These are phyloP conservation scores for Stylosanthes scabra DNA, from an alignment of 331 rosid species.

Conservation along the genomic window DNA sequence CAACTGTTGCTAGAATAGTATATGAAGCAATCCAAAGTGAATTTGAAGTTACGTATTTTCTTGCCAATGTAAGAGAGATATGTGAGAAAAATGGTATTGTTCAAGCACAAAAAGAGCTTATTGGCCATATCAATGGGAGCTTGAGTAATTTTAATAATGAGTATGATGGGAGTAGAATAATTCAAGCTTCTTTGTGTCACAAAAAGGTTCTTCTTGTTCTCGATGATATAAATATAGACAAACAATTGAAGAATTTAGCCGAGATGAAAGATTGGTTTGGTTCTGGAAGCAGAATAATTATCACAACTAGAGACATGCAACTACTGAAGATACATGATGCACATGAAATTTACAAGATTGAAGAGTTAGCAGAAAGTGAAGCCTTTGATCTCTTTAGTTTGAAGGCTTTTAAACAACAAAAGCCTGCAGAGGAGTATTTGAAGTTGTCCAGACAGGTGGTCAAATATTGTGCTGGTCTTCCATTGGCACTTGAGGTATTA, in stretches of 20 bases:
- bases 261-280: neutral
- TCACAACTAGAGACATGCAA: too few relatives aligned
- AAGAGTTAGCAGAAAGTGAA: neutral
- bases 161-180: neutral
- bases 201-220: slow-evolving; percentile 34
- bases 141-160: neutral
- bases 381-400: slow-evolving; percentile 14
- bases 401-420: slow-evolving; percentile 1
- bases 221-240: slow-evolving; percentile 33
- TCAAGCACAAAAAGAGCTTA: slow-evolving; percentile 1
- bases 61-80: neutral
- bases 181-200: neutral
- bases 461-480: slow-evolving; percentile 7
- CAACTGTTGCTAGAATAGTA: slow-evolving; percentile 9
- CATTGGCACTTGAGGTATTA: slow-evolving; percentile 3
- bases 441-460: slow-evolving; percentile 9
- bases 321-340: neutral
- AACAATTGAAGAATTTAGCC: slow-evolving; percentile 14
- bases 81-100: neutral
- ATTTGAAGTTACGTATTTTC: slow-evolving; percentile 20
- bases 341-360: neutral
- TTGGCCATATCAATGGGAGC: neutral
- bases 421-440: slow-evolving; percentile 18
- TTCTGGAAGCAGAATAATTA: neutral
- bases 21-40: neutral